These are phyloP conservation scores for Fragaria nilgerrensis DNA, from an alignment of 306 rosid genomes.

Conservation along the genomic window DNA sequence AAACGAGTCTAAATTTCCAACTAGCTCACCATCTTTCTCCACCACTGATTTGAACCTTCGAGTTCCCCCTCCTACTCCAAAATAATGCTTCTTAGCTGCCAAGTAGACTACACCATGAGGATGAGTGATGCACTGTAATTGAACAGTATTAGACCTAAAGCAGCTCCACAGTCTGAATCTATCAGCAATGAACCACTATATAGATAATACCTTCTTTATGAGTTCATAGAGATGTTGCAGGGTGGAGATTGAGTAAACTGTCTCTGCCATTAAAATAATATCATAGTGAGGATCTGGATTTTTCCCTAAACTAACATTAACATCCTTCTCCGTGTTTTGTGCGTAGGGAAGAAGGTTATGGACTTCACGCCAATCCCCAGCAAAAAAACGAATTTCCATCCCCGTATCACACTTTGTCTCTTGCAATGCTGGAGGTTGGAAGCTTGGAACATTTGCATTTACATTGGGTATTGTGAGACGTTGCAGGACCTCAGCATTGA, in stretches of 20 bases:
- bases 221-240: conserved; percentile 75
- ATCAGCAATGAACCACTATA: conserved; percentile 11
- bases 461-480: conserved; percentile 81
- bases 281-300: conserved; percentile 55
- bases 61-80: conserved; percentile 93
- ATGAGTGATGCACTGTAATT: conserved; percentile 51
- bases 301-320: conserved; percentile 10
- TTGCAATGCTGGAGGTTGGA: conserved; percentile 26
- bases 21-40: conserved; percentile 75
- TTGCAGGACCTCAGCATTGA: conserved; percentile 79
- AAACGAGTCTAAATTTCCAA: conserved; percentile 6
- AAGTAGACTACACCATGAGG: conserved; percentile 66
- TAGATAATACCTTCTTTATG: conserved; percentile 62
- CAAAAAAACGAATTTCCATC: conserved; percentile 59
- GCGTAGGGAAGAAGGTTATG: conserved; percentile 62
- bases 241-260: conserved; percentile 73
- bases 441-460: conserved; percentile 47
- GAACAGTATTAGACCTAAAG: conserved; percentile 20
- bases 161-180: conserved; percentile 8
- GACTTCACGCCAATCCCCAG: conserved; percentile 95
- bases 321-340: conserved; percentile 24
- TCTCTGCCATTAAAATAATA: conserved; percentile 93
- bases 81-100: conserved; percentile 95
- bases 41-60: conserved; percentile 69
- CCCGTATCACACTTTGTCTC: conserved; percentile 27